Evolutionary conservation across 257 asterid genomes (phyloP).

Genomic region (Fraxinus quadrangulata): DNA sequence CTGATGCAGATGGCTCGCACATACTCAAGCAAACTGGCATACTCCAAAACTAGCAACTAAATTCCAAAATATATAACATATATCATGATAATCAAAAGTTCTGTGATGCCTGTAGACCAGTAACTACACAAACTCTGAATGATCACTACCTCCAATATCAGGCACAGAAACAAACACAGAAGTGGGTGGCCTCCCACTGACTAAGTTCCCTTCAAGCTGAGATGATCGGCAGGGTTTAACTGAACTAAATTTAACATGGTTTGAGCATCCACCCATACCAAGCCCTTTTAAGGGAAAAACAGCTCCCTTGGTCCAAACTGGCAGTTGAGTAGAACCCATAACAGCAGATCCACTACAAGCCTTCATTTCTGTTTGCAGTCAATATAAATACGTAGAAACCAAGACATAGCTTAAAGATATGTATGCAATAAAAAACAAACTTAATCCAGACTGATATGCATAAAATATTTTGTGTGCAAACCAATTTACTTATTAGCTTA

Average conservation of each 20-base stretch:
- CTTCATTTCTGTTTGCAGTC: constrained; percentile 42
- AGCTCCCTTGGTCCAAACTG: constrained; percentile 44
- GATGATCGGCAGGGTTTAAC: constrained; percentile 54
- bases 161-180: constrained; percentile 54
- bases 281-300: constrained; percentile 41
- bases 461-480: not conserved
- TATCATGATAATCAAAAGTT: not conserved
- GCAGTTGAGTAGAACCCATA: constrained; percentile 60
- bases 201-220: constrained; percentile 62
- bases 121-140: not conserved
- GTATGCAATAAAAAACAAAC: not conserved
- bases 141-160: constrained; percentile 48
- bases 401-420: not conserved
- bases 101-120: not conserved
- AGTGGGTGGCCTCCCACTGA: constrained; percentile 62
- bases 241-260: constrained; percentile 40
- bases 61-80: not conserved
- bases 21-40: not conserved
- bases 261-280: constrained; percentile 34
- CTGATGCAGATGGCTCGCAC: not conserved
- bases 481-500: not conserved
- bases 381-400: not conserved
- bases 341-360: constrained; percentile 59
- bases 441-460: not conserved
- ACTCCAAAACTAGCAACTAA: not conserved